Evolutionary conservation across 305 asterid species (phyloP).

Genomic region (Fraxinus baroniana): DNA sequence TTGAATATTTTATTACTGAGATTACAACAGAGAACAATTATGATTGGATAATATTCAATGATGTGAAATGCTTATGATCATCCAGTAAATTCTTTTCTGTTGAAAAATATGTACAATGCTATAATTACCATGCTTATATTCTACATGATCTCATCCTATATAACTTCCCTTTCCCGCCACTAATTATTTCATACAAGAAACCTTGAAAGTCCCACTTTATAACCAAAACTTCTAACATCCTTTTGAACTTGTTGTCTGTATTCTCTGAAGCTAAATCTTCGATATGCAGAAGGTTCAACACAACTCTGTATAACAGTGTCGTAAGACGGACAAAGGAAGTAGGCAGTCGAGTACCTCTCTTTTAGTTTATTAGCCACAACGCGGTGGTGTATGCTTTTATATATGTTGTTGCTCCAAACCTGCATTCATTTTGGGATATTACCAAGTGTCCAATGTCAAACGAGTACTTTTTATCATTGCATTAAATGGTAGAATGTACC

Average conservation of each 20-base stretch:
- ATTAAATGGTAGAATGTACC: slow-evolving; percentile 29
- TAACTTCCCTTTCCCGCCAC: not conserved
- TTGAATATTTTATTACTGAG: not conserved
- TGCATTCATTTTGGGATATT: slow-evolving; percentile 20
- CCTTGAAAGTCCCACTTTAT: slow-evolving; percentile 59
- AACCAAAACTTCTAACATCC: slow-evolving; percentile 48
- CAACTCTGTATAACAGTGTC: slow-evolving; percentile 42
- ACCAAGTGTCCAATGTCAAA: not conserved
- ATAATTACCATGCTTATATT: not conserved
- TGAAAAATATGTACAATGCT: not conserved
- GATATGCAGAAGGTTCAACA: slow-evolving; percentile 37
- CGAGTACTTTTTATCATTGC: not conserved
- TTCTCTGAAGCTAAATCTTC: slow-evolving; percentile 51
- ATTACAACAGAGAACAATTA: not conserved
- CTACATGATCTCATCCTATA: not conserved
- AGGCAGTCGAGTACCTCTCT: slow-evolving; percentile 66
- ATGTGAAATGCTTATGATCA: not conserved
- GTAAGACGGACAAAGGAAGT: slow-evolving; percentile 58
- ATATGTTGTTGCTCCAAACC: slow-evolving; percentile 68
- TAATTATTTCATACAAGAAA: slow-evolving; percentile 32
- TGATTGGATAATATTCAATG: not conserved
- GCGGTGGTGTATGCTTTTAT: slow-evolving; percentile 61
- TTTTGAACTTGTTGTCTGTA: slow-evolving; percentile 43
- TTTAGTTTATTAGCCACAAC: slow-evolving; percentile 44
- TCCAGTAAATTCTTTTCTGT: not conserved